A percentile compares a stretch with the other conserved stretches of the same genome.
Evolutionary conservation across 106 monocot genomes (phyloP).

Genomic region (Dioscorea dumetorum): DNA sequence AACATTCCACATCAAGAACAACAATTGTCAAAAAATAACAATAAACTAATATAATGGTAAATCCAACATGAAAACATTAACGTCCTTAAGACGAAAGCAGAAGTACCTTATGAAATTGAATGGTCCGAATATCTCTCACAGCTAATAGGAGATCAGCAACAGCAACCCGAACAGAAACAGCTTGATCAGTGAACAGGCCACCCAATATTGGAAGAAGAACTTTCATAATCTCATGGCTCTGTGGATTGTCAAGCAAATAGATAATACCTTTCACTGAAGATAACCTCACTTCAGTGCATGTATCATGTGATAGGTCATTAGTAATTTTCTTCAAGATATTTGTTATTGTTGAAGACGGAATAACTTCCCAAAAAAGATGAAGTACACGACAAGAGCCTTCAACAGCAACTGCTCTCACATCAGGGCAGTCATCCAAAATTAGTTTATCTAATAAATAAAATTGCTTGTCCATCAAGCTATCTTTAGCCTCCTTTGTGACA

Average conservation of each 20-base stretch:
- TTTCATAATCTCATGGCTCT: slow-evolving; percentile 83
- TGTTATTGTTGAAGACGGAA: slow-evolving; percentile 76
- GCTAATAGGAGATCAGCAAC: slow-evolving; percentile 72
- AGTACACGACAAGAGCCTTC: slow-evolving; percentile 89
- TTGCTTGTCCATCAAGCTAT: slow-evolving; percentile 71
- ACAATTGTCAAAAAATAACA: neutral
- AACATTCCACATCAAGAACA: slow-evolving; percentile 3
- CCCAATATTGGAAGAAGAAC: slow-evolving; percentile 80
- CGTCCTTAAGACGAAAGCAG: neutral
- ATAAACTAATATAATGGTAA: neutral
- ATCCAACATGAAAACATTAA: neutral
- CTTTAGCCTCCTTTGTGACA: slow-evolving; percentile 69
- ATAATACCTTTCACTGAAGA: slow-evolving; percentile 69
- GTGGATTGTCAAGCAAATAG: slow-evolving; percentile 87
- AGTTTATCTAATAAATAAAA: slow-evolving; percentile 80
- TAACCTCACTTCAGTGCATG: slow-evolving; percentile 68
- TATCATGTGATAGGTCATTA: slow-evolving; percentile 59
- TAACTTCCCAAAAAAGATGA: slow-evolving; percentile 90
- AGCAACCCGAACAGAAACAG: slow-evolving; percentile 66
- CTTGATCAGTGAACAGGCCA: slow-evolving; percentile 51
- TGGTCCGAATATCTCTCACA: slow-evolving; percentile 49
- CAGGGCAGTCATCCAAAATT: slow-evolving; percentile 78
- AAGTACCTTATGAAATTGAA: slow-evolving; percentile 79
- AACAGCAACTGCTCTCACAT: slow-evolving; percentile 67
- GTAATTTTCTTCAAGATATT: slow-evolving; percentile 65